Evolutionary conservation across 2,329 filamentous ascomycete genomes (phyloP).

Genomic region (Zymoseptoria pseudotritici): DNA sequence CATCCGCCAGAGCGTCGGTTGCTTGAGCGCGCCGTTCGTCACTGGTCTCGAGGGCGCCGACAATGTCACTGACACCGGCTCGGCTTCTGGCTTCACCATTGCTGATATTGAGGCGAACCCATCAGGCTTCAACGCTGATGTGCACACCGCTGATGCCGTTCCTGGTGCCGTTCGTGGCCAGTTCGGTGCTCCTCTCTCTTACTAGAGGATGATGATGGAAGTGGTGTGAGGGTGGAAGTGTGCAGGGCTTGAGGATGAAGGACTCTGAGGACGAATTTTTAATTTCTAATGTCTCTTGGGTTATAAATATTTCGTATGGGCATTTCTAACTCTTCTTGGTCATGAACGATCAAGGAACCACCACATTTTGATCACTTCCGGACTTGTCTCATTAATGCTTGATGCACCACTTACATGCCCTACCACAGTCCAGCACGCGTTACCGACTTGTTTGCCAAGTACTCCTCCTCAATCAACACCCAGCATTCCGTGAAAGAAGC

Average conservation of each 20-base stretch:
- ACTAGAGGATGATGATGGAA: neutral
- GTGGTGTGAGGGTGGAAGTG: neutral
- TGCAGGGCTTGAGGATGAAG: neutral
- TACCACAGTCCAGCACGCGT: no score
- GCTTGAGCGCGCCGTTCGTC: slow-evolving; percentile 37
- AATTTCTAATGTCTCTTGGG: neutral
- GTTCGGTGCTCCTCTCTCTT: slow-evolving; percentile 22
- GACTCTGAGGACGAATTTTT: neutral
- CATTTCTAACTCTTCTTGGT: neutral
- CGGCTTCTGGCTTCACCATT: slow-evolving; percentile 40
- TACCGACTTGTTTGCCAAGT: neutral
- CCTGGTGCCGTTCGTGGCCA: slow-evolving; percentile 49
- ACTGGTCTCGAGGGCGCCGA: slow-evolving; percentile 33
- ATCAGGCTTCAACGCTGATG: slow-evolving; percentile 46
- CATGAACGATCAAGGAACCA: neutral
- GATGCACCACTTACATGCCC: no score
- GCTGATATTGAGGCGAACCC: slow-evolving; percentile 46
- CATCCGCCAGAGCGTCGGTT: slow-evolving; percentile 36
- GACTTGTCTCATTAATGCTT: no score
- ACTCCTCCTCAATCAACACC: neutral
- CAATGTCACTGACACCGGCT: slow-evolving; percentile 36
- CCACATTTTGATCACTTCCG: no score
- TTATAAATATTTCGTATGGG: neutral
- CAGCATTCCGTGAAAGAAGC: neutral
- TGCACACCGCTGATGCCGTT: slow-evolving; percentile 43